Conservation (phyloP, 108 stramenopile species). For the Fragilariopsis cylindrus region DNA sequence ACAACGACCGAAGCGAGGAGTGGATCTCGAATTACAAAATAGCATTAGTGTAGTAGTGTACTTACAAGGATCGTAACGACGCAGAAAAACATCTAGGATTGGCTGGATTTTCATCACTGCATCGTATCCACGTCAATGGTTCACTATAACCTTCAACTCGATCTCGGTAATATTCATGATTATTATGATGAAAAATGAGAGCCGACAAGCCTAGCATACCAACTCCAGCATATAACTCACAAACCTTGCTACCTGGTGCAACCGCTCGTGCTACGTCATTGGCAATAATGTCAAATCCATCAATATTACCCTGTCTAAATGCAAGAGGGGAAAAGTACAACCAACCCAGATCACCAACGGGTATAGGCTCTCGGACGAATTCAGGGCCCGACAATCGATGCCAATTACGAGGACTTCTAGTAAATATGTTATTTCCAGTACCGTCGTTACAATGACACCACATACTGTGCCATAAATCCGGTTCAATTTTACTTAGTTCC, state of each 20-base stretch:
- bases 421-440: slow-evolving; percentile 67
- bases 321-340: slow-evolving; percentile 86
- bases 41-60: neutral
- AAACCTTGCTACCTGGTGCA: slow-evolving; percentile 66
- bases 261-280: slow-evolving; percentile 68
- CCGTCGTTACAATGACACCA: slow-evolving; percentile 88
- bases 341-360: slow-evolving; percentile 56
- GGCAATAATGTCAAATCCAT: slow-evolving; percentile 90
- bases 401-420: slow-evolving; percentile 64
- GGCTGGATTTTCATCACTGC: slow-evolving; percentile 93
- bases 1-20: neutral
- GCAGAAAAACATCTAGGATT: slow-evolving; percentile 82
- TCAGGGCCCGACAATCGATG: slow-evolving; percentile 68
- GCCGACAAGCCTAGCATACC: slow-evolving; percentile 90
- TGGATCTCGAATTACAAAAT: neutral
- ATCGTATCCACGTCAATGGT: slow-evolving; percentile 75
- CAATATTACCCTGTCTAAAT: slow-evolving; percentile 95
- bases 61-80: slow-evolving; percentile 53
- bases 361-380: slow-evolving; percentile 75
- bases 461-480: slow-evolving; percentile 77
- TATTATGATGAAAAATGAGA: slow-evolving; percentile 56
- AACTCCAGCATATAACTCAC: slow-evolving; percentile 95
- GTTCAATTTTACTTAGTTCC: slow-evolving; percentile 50
- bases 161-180: slow-evolving; percentile 1
- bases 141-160: slow-evolving; percentile 16